Evolutionary conservation across 306 rosid genomes (phyloP), one percentile per base, ranked within the genome.

Genomic region (Sindora glabra): DNA sequence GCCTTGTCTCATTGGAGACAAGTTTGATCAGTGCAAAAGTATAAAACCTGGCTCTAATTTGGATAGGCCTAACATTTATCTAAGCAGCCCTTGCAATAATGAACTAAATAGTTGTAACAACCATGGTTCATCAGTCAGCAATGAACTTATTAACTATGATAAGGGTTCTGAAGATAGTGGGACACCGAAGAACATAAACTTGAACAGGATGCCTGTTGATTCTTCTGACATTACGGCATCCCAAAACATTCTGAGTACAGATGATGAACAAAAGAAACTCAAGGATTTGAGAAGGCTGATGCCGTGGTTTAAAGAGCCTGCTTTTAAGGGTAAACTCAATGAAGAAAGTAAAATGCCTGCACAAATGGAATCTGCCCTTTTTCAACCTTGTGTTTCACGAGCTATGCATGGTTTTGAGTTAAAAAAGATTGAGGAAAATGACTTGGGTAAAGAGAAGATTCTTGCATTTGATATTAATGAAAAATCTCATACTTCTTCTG

Each of bases 171-270:
- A 37, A n/a, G 64, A 72, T 47, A 40, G 36, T 41, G 56, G 23
- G 59, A 40, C 69, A 37, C 24, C 17, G 9, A 66, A 66, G 37
- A 64, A 57, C 64, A 45, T 82, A 42, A 76, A 86, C 82, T 73
- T 82, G 68, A 86, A 82, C 77, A 53, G 70, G 10, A 24, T 52
- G 49, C 81, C 84, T 25, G 22, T 25, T 54, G 50, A 46, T 62
- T 73, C 36, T 67, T 63, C 63, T 21, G 80, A 74, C 45, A 41
- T 56, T 14, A 15, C 33, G 18, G 62, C 30, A 61, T 63, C 52
- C 12, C 67, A 53, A 42, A 62, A 74, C 48, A 53, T 18, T 32
- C 75, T 58, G 70, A 15, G 51, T 32, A 61, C 66, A n/a, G n/a
- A n/a, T 27, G 29, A 32, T 48, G 62, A 67, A 54, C 57, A 39